phyloP scores from a whole-genome alignment of 139 green algal species.

The Dunaliella sp. region DNA sequence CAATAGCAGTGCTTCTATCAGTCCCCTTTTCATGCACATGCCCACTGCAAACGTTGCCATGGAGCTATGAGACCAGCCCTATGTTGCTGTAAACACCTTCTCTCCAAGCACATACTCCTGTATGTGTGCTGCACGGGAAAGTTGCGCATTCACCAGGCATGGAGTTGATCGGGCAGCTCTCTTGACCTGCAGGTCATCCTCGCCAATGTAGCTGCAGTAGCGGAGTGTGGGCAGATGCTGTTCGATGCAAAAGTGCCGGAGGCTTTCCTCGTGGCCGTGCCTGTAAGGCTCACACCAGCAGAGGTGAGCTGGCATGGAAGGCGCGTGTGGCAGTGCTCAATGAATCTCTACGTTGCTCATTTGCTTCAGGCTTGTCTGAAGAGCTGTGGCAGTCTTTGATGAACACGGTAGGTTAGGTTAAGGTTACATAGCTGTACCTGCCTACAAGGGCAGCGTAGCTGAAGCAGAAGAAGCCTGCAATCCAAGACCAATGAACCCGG shows the following conservation, averaged over 20 bases:
- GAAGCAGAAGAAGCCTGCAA: background rate
- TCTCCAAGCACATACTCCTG: no score
- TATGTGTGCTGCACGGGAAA: no score
- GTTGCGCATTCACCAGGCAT: no score
- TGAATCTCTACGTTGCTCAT: background rate
- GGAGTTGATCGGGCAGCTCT: no score
- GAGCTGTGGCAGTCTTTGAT: background rate
- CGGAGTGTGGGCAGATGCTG: conserved; percentile 30
- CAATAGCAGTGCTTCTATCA: no score
- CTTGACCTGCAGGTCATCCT: conserved; percentile 17
- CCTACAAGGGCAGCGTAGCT: background rate
- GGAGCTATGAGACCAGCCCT: no score
- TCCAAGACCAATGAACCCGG: background rate
- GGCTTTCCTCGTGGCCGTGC: conserved; percentile 25
- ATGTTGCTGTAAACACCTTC: no score
- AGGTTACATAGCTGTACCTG: background rate
- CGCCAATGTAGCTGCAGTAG: conserved; percentile 28
- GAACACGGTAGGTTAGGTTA: background rate
- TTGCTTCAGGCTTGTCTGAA: background rate
- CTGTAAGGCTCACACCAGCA: conserved; percentile 19
- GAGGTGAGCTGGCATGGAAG: conserved; percentile 7
- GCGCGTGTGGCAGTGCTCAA: no score
- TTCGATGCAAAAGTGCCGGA: conserved; percentile 32
- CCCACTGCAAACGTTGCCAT: no score
- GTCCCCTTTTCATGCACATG: no score